Base-by-base conservation (phyloP, 805 yeast genomes). In the Kodamaea leandrae region DNA sequence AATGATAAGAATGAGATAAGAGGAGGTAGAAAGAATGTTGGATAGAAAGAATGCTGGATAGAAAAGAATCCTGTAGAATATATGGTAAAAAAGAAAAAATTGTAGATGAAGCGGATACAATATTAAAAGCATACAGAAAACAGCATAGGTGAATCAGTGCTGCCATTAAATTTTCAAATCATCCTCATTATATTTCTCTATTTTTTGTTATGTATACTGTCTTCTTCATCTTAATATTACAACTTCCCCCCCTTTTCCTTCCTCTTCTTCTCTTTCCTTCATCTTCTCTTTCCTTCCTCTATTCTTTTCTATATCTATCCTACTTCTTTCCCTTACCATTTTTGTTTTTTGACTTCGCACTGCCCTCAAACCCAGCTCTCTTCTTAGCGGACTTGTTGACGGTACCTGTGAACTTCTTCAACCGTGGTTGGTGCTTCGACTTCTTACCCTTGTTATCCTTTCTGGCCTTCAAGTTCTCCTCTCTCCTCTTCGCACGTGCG, bases 361-460 rank as follows among this genome's bases (percentile, higher is more conserved):
- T 68, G 17, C 97, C 96, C 69, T 89, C 96, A 60, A 89, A 89
- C 1, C 97, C 97, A n/a, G 96, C 95, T 60, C 93, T 68, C 51
- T 69, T 69, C 50, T 66, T 67, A 39, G 58, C 57, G 54, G 72
- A 71, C 46, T 78, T 76, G 41, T 68, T 71, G 20, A 72, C 72
- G 15, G 66, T 63, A 26, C 83, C 82, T 28, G 78, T 78, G 60
- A 80, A 82, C 55, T 80, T 78, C 59, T 78, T 77, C 68, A 80
- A 80, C 62, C 79, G 83, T 39, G 76, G 78, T 61, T 81, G 87
- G 42, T 86, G 76, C 59, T 84, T 85, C 50, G 85, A 75, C 62
- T 82, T 82, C 53, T 82, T 78, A 41, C 93, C 91, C 67, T 85
- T 91, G 62, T 85, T 84, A 27, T 85, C 96, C 55, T 77, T 83